Evolutionary conservation across 1,284 basidiomycete genomes (phyloP).

Genomic region (Sparassis latifolia): DNA sequence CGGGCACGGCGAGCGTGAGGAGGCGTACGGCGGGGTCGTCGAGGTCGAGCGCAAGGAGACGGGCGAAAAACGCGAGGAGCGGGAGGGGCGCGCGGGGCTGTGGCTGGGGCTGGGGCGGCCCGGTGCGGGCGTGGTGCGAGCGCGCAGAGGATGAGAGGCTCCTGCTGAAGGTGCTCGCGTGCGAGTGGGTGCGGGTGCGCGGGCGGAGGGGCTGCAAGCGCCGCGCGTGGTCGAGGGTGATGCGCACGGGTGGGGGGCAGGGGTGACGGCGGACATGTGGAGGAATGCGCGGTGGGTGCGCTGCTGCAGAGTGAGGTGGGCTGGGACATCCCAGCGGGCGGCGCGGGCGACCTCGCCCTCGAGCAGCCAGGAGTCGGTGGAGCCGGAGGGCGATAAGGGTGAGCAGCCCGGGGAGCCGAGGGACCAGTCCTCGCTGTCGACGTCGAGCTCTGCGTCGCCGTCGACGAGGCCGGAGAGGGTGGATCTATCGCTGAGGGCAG

Average conservation of each 20-base stretch:
- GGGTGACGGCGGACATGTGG: not conserved
- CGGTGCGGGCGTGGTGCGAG: conserved; percentile 4
- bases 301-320: not conserved
- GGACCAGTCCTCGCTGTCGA: conserved; percentile 25
- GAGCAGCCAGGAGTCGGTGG: conserved; percentile 17
- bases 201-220: conserved; percentile 10
- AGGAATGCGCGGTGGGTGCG: conserved; percentile 6
- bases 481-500: not conserved
- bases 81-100: conserved; percentile 26
- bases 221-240: conserved; percentile 1
- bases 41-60: conserved; percentile 26
- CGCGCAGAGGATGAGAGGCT: conserved; percentile 1
- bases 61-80: conserved; percentile 26
- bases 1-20: conserved; percentile 20
- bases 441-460: conserved; percentile 5
- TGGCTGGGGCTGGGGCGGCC: conserved; percentile 8
- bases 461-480: no score
- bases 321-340: conserved; percentile 14
- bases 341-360: conserved; percentile 22
- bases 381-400: not conserved
- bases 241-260: not conserved
- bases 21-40: conserved; percentile 29
- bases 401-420: conserved; percentile 8
- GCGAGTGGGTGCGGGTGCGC: conserved; percentile 15
- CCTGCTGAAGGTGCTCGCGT: conserved; percentile 4